A percentile compares a stretch with the other conserved stretches of the same genome.
These are phyloP conservation scores for Arthrobotrys conoides DNA, from an alignment of 2,329 filamentous ascomycete species.

Conservation along the genomic window DNA sequence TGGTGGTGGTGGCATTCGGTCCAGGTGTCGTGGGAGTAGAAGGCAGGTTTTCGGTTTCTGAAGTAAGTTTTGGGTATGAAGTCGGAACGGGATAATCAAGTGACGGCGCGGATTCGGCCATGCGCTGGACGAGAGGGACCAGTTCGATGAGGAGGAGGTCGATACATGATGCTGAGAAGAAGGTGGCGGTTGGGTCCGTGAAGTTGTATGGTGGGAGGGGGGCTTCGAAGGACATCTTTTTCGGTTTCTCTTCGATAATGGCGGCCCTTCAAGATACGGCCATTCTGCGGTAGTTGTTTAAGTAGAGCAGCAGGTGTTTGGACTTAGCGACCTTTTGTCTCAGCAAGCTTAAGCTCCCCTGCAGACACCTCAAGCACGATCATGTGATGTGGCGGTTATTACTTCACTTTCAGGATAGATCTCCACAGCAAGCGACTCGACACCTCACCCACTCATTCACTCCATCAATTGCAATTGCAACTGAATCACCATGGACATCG, in stretches of 20 bases:
- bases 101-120: conserved; percentile 76
- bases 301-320: too few species aligned
- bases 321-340: not conserved
- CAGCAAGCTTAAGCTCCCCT: not conserved
- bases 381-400: conserved; percentile 14
- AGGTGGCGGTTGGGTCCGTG: conserved; percentile 80
- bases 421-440: not conserved
- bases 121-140: conserved; percentile 90
- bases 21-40: conserved; percentile 63
- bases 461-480: not conserved
- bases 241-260: too few species aligned
- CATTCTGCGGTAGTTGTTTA: too few species aligned
- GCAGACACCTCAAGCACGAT: too few species aligned
- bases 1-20: not conserved
- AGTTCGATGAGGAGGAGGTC: conserved; percentile 97
- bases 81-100: conserved; percentile 66
- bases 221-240: conserved; percentile 80
- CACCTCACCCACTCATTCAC: not conserved
- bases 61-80: conserved; percentile 67
- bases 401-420: not conserved
- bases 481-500: conserved; percentile 13
- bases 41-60: conserved; percentile 57
- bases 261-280: too few species aligned
- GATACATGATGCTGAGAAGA: conserved; percentile 86
- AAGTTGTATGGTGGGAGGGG: conserved; percentile 78